Conservation (phyloP, 805 yeast species). For the Yamadazyma akitaensis region DNA sequence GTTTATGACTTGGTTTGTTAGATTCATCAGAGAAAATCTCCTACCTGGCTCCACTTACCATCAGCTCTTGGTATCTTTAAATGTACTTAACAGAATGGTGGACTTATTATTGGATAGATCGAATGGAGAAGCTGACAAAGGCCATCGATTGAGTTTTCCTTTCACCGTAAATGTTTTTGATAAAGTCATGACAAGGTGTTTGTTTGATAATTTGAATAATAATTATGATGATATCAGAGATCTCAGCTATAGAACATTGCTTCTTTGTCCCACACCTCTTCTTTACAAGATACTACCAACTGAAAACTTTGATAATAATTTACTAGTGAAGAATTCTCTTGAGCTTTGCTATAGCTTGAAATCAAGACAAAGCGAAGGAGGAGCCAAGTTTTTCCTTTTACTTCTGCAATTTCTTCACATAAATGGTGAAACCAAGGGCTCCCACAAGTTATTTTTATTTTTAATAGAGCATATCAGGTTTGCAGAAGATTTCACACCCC, state of each 20-base stretch:
- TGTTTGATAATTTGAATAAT: conserved; percentile 62
- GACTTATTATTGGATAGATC: conserved; percentile 11
- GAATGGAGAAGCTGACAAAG: neutral
- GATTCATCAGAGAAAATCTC: conserved; percentile 30
- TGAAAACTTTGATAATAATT: neutral
- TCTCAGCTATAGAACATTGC: conserved; percentile 43
- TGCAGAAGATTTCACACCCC: conserved; percentile 20
- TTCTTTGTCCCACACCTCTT: conserved; percentile 33
- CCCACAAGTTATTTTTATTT: neutral
- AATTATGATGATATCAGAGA: conserved; percentile 77
- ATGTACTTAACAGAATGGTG: conserved; percentile 14
- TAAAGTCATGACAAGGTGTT: conserved; percentile 37
- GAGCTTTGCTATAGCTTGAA: conserved; percentile 36
- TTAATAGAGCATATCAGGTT: neutral
- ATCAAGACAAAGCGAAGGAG: conserved; percentile 74
- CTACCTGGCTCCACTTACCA: conserved; percentile 50
- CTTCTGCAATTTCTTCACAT: neutral
- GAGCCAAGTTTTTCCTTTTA: conserved; percentile 60
- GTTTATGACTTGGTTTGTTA: conserved; percentile 50
- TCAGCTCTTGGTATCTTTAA: conserved; percentile 19
- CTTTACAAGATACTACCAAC: neutral
- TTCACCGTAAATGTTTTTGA: conserved; percentile 12
- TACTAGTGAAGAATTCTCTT: neutral
- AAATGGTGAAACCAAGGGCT: neutral
- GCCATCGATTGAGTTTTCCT: conserved; percentile 10